phyloP scores from a whole-genome alignment of 345 rosid genomes.

The Eucalyptus tenuipes region DNA sequence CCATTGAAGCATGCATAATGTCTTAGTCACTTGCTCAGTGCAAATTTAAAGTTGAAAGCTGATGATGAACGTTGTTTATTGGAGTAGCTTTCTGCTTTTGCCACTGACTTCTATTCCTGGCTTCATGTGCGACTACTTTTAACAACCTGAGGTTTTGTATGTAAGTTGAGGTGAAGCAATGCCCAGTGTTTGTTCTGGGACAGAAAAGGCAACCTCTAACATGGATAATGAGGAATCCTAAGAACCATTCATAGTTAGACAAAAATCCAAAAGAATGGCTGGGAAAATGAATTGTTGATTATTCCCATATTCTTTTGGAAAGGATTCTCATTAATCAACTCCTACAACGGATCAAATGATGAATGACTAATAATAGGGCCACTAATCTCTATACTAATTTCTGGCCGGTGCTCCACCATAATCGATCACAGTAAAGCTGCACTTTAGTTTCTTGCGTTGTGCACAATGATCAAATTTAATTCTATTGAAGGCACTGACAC shows the following conservation, averaged over 20 bases:
- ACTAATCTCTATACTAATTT: background rate
- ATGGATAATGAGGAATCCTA: background rate
- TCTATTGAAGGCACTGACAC: background rate
- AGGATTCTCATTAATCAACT: background rate
- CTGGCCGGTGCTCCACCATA: background rate
- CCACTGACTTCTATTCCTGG: background rate
- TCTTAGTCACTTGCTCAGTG: background rate
- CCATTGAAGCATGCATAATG: background rate
- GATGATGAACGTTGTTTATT: background rate
- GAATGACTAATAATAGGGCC: background rate
- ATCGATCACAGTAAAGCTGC: background rate
- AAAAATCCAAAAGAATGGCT: background rate
- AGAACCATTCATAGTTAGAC: background rate
- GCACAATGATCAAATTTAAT: background rate
- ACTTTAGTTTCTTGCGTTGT: background rate
- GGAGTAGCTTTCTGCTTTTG: background rate
- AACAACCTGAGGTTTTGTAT: background rate
- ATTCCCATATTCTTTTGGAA: background rate
- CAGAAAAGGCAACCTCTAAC: background rate
- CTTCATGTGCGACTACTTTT: background rate
- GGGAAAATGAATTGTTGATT: background rate
- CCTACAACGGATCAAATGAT: background rate
- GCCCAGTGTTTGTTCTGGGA: background rate
- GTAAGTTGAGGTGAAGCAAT: background rate
- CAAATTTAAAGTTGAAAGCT: background rate